phyloP scores from a whole-genome alignment of 2,329 filamentous ascomycete species.

The Sporothrix variecibatus region DNA sequence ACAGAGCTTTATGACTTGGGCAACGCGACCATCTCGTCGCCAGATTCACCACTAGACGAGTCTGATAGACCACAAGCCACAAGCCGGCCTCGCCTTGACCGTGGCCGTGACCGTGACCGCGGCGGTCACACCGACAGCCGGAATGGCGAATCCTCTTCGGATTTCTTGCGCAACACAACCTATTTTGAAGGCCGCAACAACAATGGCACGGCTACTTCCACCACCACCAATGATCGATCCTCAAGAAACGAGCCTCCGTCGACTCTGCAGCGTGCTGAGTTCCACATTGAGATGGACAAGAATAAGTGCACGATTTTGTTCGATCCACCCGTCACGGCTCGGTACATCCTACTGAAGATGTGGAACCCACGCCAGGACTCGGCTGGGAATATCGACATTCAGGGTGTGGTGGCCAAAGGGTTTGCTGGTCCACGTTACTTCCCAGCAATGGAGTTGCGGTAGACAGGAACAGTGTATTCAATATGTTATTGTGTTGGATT shows the following conservation, averaged over 20 bases:
- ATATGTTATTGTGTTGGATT: background rate
- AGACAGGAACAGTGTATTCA: constrained; percentile 29
- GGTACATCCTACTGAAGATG: constrained; percentile 85
- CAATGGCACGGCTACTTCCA: background rate
- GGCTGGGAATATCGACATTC: constrained; percentile 78
- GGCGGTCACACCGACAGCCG: constrained; percentile 45
- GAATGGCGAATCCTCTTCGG: constrained; percentile 38
- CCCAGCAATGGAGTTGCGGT: constrained; percentile 66
- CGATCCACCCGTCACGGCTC: constrained; percentile 75
- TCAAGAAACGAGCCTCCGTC: background rate
- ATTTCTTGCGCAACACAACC: constrained; percentile 32
- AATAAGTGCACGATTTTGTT: constrained; percentile 86
- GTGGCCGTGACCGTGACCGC: background rate
- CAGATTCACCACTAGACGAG: constrained; percentile 14
- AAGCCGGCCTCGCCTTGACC: constrained; percentile 26
- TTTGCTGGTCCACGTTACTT: constrained; percentile 86
- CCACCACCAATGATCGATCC: background rate
- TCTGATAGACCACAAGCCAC: constrained; percentile 19
- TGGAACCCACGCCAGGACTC: constrained; percentile 75
- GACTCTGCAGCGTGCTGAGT: constrained; percentile 73
- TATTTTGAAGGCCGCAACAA: background rate
- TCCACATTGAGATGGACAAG: constrained; percentile 80
- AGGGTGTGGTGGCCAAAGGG: constrained; percentile 79
- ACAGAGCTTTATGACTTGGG: constrained; percentile 26
- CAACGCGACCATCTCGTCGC: constrained; percentile 20